These are phyloP conservation scores for Striga asiatica DNA, from an alignment of 257 asterid genomes.

Conservation along the genomic window DNA sequence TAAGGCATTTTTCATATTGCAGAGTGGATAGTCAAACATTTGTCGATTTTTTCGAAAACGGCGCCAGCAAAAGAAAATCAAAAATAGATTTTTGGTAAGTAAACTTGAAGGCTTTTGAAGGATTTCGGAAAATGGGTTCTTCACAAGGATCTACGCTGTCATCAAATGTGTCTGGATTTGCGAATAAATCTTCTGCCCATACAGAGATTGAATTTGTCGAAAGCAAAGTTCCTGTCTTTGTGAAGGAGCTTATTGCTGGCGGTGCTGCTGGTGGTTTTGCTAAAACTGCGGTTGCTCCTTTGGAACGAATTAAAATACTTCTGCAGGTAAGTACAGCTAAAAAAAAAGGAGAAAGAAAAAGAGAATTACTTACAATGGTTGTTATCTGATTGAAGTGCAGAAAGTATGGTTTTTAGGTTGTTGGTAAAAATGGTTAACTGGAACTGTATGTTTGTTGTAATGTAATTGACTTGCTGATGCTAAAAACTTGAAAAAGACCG, in stretches of 20 bases:
- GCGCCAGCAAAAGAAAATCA: not conserved
- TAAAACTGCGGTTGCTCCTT: constrained; percentile 88
- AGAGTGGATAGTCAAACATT: constrained; percentile 49
- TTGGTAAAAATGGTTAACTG: not conserved
- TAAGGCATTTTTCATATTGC: constrained; percentile 70
- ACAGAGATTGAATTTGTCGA: constrained; percentile 45
- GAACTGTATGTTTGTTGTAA: not conserved
- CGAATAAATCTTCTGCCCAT: constrained; percentile 41
- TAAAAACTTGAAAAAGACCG: not conserved
- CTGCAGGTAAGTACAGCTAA: too few species aligned
- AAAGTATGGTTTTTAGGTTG: not conserved
- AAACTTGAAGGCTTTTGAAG: constrained; percentile 19
- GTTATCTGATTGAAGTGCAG: not conserved
- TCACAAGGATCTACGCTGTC: constrained; percentile 66
- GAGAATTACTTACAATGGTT: not conserved
- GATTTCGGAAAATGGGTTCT: constrained; percentile 41
- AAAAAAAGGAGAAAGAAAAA: too few species aligned
- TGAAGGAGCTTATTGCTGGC: constrained; percentile 93
- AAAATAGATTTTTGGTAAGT: not conserved
- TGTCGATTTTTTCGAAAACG: too few species aligned
- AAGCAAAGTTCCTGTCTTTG: constrained; percentile 57
- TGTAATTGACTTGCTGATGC: not conserved
- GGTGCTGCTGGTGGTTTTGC: constrained; percentile 95
- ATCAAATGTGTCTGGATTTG: constrained; percentile 48
- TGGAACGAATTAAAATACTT: constrained; percentile 87